Percentiles rank a stretch among this genome's conserved stretches.
phyloP scores from a whole-genome alignment of 768 basidiomycete genomes.

The Podaxis sp. region DNA sequence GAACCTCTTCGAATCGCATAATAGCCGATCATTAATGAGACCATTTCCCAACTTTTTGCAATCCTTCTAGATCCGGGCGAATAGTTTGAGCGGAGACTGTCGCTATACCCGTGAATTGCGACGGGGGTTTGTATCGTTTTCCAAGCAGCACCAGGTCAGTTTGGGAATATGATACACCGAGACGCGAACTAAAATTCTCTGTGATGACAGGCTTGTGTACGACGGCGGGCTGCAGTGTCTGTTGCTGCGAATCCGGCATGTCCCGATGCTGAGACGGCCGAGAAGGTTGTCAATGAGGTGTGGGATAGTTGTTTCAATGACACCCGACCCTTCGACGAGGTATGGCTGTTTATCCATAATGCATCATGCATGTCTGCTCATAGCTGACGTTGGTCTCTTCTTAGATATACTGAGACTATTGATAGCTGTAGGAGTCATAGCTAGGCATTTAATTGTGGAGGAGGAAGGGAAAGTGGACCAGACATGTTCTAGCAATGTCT shows the following conservation, averaged over 20 bases:
- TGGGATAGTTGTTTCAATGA: constrained; percentile 97
- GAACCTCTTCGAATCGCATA: background rate
- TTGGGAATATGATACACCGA: background rate
- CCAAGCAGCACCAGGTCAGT: constrained; percentile 90
- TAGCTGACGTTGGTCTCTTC: background rate
- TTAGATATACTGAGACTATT: constrained; percentile 6
- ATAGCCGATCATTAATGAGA: background rate
- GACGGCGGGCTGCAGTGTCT: constrained; percentile 81
- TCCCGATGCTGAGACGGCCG: constrained; percentile 72
- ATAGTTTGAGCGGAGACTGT: constrained; percentile 93
- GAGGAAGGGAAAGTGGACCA: background rate
- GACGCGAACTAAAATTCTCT: constrained; percentile 14
- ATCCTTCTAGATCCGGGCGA: constrained; percentile 81
- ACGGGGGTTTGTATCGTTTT: constrained; percentile 75
- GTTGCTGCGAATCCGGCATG: constrained; percentile 82
- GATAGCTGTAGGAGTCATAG: background rate
- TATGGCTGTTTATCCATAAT: constrained; percentile 28
- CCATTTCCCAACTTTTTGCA: background rate
- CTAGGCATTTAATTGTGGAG: background rate
- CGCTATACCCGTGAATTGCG: constrained; percentile 78
- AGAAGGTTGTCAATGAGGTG: constrained; percentile 91
- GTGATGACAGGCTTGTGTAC: constrained; percentile 73
- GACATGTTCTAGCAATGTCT: background rate
- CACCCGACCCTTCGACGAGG: constrained; percentile 97
- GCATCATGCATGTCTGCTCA: background rate